Percentiles rank a stretch among this genome's conserved stretches.
Conservation (phyloP, 495 filamentous ascomycete genomes). For the Aspergillus carlsbadensis region DNA sequence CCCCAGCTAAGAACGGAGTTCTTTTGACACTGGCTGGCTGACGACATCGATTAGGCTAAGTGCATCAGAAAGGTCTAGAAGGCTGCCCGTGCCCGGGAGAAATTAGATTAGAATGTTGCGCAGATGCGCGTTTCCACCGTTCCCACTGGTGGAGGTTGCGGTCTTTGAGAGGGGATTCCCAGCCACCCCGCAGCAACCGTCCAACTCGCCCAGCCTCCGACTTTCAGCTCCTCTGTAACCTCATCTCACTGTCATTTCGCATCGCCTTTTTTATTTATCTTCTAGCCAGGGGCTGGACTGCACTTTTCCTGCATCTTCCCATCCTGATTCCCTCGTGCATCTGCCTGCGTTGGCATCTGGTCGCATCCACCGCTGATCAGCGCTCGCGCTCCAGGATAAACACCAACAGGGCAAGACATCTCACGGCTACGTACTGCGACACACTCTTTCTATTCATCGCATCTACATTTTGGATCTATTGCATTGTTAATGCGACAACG, state of each 20-base stretch:
- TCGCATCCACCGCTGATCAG: slow-evolving; percentile 1
- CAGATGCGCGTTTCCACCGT: background rate
- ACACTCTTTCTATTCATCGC: background rate
- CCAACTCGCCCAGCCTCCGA: slow-evolving; percentile 28
- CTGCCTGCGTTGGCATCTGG: background rate
- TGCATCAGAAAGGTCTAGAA: background rate
- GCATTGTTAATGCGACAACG: slow-evolving; percentile 4
- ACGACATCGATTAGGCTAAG: no score
- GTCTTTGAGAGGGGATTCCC: slow-evolving; percentile 17
- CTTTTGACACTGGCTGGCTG: no score
- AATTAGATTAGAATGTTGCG: slow-evolving; percentile 9
- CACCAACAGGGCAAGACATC: background rate
- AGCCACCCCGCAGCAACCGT: slow-evolving; percentile 25
- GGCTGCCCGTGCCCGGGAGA: background rate
- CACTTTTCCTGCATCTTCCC: slow-evolving; percentile 9
- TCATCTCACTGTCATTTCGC: slow-evolving; percentile 12
- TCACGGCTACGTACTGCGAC: background rate
- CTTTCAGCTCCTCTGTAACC: slow-evolving; percentile 3
- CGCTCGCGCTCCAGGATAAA: background rate
- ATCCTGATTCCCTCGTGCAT: slow-evolving; percentile 5
- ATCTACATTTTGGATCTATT: background rate
- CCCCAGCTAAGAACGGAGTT: no score
- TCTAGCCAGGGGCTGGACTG: slow-evolving; percentile 7
- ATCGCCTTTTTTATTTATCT: slow-evolving; percentile 10
- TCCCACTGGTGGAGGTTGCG: no score